These are phyloP conservation scores for Fagopyrum esculentum DNA, from an alignment of 148 eudicot species.

Conservation along the genomic window DNA sequence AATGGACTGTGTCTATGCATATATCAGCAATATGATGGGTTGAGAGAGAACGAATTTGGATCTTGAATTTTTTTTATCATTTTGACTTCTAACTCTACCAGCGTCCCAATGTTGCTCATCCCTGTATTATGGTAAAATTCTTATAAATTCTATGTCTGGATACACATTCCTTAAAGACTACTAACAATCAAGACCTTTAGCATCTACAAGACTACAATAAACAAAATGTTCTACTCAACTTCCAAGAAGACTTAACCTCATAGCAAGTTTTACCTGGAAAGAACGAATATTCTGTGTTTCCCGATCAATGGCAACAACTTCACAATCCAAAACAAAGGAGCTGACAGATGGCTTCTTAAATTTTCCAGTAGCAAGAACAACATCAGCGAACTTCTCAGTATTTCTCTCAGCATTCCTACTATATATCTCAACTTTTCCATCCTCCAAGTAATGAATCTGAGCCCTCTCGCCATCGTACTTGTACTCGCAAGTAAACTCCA, in stretches of 20 bases:
- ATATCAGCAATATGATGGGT: neutral
- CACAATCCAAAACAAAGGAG: slow-evolving; percentile 89
- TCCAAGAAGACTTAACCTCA: neutral
- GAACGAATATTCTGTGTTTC: slow-evolving; percentile 80
- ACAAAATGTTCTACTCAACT: neutral
- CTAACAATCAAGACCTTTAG: neutral
- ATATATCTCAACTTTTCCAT: slow-evolving; percentile 84
- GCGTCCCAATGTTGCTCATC: neutral
- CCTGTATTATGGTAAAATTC: neutral
- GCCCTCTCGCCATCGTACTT: slow-evolving; percentile 99
- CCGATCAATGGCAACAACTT: slow-evolving; percentile 88
- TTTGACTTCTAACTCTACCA: neutral
- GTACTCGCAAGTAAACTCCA: slow-evolving; percentile 83
- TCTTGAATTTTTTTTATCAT: neutral
- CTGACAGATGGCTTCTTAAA: slow-evolving; percentile 56
- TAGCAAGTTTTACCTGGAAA: slow-evolving; percentile 55
- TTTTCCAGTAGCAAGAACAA: slow-evolving; percentile 58
- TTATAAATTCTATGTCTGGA: neutral
- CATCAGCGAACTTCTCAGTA: slow-evolving; percentile 94
- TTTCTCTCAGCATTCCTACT: slow-evolving; percentile 94
- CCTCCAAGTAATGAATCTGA: slow-evolving; percentile 95
- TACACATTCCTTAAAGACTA: neutral
- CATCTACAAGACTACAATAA: slow-evolving; percentile 3
- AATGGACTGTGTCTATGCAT: no score
- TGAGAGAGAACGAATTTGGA: neutral